Conservation (phyloP, 768 basidiomycete species). For the Leccinellum luteum region DNA sequence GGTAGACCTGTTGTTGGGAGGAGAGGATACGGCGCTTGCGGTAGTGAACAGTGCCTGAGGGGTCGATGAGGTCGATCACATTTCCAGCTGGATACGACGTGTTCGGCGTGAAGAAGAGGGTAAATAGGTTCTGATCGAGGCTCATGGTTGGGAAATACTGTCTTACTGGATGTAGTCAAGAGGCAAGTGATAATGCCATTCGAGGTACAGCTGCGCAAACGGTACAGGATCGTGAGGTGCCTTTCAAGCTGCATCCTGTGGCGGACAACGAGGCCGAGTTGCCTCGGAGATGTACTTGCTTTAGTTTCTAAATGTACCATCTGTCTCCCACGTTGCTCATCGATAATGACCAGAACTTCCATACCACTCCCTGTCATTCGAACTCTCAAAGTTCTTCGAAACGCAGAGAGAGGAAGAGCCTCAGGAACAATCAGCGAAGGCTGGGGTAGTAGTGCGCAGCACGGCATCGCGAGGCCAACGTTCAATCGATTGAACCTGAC, state of each 20-base stretch:
- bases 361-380: too few species aligned
- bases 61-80: slow-evolving; percentile 69
- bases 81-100: slow-evolving; percentile 47
- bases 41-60: slow-evolving; percentile 63
- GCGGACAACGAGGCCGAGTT: too few species aligned
- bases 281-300: too few species aligned
- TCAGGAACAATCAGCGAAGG: background rate
- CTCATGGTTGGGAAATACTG: slow-evolving; percentile 42
- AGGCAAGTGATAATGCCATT: too few species aligned
- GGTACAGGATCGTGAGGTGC: too few species aligned
- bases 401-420: background rate
- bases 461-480: background rate
- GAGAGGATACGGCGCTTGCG: slow-evolving; percentile 61
- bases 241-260: too few species aligned
- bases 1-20: slow-evolving; percentile 43
- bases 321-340: too few species aligned
- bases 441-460: background rate
- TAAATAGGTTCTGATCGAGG: slow-evolving; percentile 84
- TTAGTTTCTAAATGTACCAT: too few species aligned
- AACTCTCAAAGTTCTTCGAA: too few species aligned
- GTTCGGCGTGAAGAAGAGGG: slow-evolving; percentile 62
- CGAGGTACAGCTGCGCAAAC: too few species aligned
- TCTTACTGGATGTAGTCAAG: too few species aligned
- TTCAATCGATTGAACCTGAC: background rate
- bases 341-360: too few species aligned